Evolutionary conservation across 208 protist genomes (phyloP).

Genomic region (Wallacemonas sp.): DNA sequence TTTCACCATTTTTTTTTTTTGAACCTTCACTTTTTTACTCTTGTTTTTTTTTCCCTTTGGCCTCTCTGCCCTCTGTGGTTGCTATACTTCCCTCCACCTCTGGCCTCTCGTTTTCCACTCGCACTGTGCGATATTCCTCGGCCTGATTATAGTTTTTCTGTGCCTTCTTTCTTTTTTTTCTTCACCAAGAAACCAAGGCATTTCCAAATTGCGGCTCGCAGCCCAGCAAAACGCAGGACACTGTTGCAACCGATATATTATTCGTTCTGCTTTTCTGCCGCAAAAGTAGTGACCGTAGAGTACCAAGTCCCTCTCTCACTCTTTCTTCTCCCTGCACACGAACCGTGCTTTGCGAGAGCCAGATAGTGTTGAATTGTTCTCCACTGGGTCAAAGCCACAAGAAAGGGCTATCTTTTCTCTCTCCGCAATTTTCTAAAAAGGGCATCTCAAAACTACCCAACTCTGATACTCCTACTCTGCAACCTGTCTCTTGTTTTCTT

Average conservation of each 20-base stretch:
- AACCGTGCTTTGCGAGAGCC: too few relatives aligned
- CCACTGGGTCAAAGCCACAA: background rate
- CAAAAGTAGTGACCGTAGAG: background rate
- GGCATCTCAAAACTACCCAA: too few relatives aligned
- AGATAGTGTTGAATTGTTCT: too few relatives aligned
- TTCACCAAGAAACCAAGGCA: too few relatives aligned
- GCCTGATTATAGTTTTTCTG: background rate
- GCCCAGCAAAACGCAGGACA: too few relatives aligned
- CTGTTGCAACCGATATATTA: too few relatives aligned
- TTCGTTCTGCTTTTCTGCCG: too few relatives aligned
- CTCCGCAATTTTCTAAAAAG: background rate
- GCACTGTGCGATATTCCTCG: too few relatives aligned
- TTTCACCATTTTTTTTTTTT: constrained; percentile 24
- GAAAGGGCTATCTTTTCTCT: background rate
- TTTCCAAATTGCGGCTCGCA: too few relatives aligned
- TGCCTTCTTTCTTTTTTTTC: background rate
- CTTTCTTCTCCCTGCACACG: too few relatives aligned
- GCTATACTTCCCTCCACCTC: background rate
- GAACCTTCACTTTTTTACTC: background rate
- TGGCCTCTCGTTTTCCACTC: background rate
- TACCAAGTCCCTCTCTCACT: background rate
- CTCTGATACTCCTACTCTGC: too few relatives aligned
- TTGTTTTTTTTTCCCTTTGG: background rate
- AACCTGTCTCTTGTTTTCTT: too few relatives aligned
- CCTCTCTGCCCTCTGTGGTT: background rate